phyloP scores from a whole-genome alignment of 768 basidiomycete species.

The Mycena vulgaris region DNA sequence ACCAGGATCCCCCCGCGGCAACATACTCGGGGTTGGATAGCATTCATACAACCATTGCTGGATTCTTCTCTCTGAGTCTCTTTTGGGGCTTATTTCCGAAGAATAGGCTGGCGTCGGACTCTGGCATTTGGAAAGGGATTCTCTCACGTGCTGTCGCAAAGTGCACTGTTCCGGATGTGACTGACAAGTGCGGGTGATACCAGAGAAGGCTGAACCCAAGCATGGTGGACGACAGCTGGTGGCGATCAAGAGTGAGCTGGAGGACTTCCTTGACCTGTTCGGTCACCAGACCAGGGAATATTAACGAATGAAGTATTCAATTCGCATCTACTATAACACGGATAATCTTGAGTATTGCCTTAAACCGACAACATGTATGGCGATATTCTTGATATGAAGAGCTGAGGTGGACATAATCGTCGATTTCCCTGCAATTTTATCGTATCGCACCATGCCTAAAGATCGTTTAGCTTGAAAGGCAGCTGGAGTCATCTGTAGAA shows the following conservation, averaged over 20 bases:
- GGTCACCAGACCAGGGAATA: conserved; percentile 18
- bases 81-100: conserved; percentile 5
- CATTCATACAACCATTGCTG: conserved; percentile 13
- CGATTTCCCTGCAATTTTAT: conserved; percentile 18
- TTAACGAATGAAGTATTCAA: conserved; percentile 13
- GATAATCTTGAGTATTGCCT: conserved; percentile 12
- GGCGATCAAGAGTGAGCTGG: conserved; percentile 6
- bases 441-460: conserved; percentile 23
- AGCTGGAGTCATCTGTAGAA: conserved; percentile 27
- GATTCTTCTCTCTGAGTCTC: conserved; percentile 11
- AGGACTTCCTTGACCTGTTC: conserved; percentile 9
- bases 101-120: conserved; percentile 5
- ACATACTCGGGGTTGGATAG: conserved; percentile 3
- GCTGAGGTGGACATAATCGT: conserved; percentile 15
- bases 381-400: conserved; percentile 11
- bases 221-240: conserved; percentile 8
- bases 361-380: conserved; percentile 15
- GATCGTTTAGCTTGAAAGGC: conserved; percentile 23
- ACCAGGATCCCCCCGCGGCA: neutral
- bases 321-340: conserved; percentile 9
- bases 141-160: conserved; percentile 12
- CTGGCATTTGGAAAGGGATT: conserved; percentile 11
- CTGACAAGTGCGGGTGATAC: conserved; percentile 10
- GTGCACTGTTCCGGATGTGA: conserved; percentile 3
- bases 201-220: conserved; percentile 6